These are phyloP conservation scores for Fusarium sp. DNA, from an alignment of 2,329 filamentous ascomycete species.

Conservation along the genomic window DNA sequence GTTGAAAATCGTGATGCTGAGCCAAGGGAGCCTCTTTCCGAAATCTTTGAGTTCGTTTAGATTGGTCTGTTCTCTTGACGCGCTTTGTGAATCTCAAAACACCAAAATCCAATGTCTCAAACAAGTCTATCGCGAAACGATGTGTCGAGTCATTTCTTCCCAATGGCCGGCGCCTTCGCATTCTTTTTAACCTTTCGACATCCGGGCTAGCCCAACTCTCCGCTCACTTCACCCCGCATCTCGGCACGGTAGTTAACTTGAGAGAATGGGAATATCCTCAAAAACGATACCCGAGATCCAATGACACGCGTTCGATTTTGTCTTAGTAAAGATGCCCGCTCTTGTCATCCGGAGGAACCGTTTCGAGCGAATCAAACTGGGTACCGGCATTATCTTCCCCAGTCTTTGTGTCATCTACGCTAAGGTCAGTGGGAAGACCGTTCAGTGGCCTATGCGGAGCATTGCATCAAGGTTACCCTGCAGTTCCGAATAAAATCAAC, in stretches of 20 bases:
- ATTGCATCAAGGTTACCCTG: neutral
- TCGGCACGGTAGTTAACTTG: conserved; percentile 12
- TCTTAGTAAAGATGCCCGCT: neutral
- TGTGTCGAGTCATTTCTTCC: neutral
- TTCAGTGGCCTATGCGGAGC: neutral
- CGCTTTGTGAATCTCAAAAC: neutral
- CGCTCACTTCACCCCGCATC: conserved; percentile 24
- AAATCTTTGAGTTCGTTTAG: too few relatives aligned
- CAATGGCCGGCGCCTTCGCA: neutral
- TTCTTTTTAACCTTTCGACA: neutral
- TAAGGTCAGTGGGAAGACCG: neutral
- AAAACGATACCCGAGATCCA: conserved; percentile 8
- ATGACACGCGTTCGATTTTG: neutral
- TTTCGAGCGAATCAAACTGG: conserved; percentile 13
- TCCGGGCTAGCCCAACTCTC: neutral
- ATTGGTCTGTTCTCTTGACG: neutral
- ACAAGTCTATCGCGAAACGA: too few relatives aligned
- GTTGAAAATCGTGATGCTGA: neutral
- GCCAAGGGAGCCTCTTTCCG: neutral
- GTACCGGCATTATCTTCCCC: neutral
- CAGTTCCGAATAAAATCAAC: neutral
- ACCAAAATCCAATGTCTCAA: too few relatives aligned
- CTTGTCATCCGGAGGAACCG: neutral
- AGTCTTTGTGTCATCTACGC: neutral
- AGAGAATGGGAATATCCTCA: conserved; percentile 3